Evolutionary conservation across 257 asterid species (phyloP).

Genomic region (Solanum neorickii): DNA sequence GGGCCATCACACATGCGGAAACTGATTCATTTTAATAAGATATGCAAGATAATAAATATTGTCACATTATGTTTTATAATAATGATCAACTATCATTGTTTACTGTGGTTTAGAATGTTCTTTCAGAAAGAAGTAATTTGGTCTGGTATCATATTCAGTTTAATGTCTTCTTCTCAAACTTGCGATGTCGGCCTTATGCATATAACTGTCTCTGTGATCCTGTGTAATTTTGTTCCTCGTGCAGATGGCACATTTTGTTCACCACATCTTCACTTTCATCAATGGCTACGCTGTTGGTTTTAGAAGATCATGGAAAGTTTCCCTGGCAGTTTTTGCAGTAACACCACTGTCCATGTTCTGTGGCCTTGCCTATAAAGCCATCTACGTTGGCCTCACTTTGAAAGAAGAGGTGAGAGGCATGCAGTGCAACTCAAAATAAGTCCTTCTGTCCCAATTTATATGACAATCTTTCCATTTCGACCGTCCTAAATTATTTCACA

Average conservation of each 20-base stretch:
- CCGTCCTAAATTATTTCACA: neutral
- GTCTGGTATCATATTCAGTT: neutral
- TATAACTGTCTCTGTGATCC: neutral
- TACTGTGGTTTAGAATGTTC: neutral
- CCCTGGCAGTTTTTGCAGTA: slow-evolving; percentile 71
- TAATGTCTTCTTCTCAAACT: neutral
- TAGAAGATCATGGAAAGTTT: slow-evolving; percentile 51
- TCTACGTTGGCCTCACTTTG: slow-evolving; percentile 65
- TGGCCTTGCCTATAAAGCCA: slow-evolving; percentile 72
- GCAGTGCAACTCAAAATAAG: neutral
- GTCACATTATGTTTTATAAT: neutral
- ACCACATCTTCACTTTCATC: slow-evolving; percentile 70
- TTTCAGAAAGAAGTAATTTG: neutral
- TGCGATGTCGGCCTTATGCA: neutral
- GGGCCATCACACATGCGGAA: neutral
- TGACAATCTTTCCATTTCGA: neutral
- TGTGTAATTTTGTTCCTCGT: neutral
- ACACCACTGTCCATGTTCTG: slow-evolving; percentile 80
- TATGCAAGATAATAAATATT: neutral
- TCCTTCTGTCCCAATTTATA: neutral
- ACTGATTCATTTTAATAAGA: neutral
- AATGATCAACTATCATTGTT: neutral
- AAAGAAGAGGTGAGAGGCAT: slow-evolving; percentile 64
- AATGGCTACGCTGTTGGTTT: slow-evolving; percentile 67
- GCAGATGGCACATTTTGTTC: slow-evolving; percentile 85